Base-by-base conservation (phyloP, 2,329 filamentous ascomycete species). In the Calonectria montana region DNA sequence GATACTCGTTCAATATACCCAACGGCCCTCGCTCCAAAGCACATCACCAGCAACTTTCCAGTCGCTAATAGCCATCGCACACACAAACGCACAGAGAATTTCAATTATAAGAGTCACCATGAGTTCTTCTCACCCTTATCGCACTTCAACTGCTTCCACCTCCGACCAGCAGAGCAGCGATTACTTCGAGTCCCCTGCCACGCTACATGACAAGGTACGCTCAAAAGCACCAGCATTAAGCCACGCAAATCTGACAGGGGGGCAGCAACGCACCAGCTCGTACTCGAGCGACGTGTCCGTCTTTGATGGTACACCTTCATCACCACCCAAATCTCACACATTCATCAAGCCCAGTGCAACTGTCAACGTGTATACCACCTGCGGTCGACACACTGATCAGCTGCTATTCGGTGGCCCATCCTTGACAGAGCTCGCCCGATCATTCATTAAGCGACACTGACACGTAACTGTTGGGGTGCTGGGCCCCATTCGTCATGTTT, bases 341-440 rank as follows among this genome's bases (percentile, higher is more conserved):
- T 80, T 80, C 69, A 75, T 83, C 74, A 83, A 81, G 75, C 76
- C 84, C 9, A 77, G 83, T n/a, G 84, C 83, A 23, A 84, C 83
- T 10, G 84, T 86, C 74, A 90, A 90, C 72, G 84, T 87, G 48
- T 85, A 89, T 80, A 89, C 88, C 41, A 87, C 88, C 70, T 90
- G 88, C 72, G 88, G 88, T 16, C 84, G 88, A 16, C 88, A 90
- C 79, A 87, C 87, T 45, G 85, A 89, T 74, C 87, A 90, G 75
- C 88, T 85, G 70, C 81, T 90, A 16, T 88, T 90, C 72, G 82
- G 87, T 39, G 88, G 88, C 1, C 85, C 85, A 48, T 87, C 85
- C 2, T 77, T 88, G 25, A 79, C 83, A 9, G 85, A 86, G 53
- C 78, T 88, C 39, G 85, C 85, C 74, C 84, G 84, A 55, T 80